Base-by-base conservation (phyloP, 2,329 filamentous ascomycete genomes). In the Aspergillus costaricaensis region DNA sequence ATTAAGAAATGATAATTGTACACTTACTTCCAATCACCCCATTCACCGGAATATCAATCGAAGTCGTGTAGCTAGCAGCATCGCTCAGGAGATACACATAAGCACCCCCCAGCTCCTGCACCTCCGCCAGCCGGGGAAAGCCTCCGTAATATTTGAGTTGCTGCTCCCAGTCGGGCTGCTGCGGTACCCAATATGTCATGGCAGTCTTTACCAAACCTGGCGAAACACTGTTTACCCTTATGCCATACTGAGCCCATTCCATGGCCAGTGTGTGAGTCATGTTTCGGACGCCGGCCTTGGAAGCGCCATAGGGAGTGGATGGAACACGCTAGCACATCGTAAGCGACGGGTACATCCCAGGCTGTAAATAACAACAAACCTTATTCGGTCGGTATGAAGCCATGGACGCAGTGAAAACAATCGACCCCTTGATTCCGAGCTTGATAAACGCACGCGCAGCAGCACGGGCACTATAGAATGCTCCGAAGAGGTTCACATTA, bases 231-330 rank as follows among this genome's bases (percentile, higher is more conserved):
- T 92, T 92, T 6, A 90, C 87, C 2, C 88, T 76, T 62, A 92
- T 89, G 1, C 89, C 88, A 68, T 87, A 82, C 2, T 79, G 75
- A 0, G 86, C 87, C 88, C 88, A 91, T 74, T 92, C 89, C 0
- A 86, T 88, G 0, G 88, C 88, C 9, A 91, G 55, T 0, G 76
- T 78, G 50, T 79, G 76, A 4, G 75, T 75, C 76, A 80, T 78
- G 60, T 80, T 79, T 12, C 76, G 70, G 1, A 81, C 68, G 0
- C 77, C 79, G 3, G 77, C 80, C 67, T 81, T 82, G 15, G 74
- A 76, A 2, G 78, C 78, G 6, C 78, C 78, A 51, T 81, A 82
- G 0, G 79, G 77, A 56, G 68, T 77, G 41, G 67, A 79, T 56
- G 68, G 78, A 61, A 70, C 65, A 10, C 64, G 61, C 65, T 66